A percentile compares a stretch with the other conserved stretches of the same genome.
phyloP scores from a whole-genome alignment of 495 filamentous ascomycete species.

The Polyplosphaeria fusca region DNA sequence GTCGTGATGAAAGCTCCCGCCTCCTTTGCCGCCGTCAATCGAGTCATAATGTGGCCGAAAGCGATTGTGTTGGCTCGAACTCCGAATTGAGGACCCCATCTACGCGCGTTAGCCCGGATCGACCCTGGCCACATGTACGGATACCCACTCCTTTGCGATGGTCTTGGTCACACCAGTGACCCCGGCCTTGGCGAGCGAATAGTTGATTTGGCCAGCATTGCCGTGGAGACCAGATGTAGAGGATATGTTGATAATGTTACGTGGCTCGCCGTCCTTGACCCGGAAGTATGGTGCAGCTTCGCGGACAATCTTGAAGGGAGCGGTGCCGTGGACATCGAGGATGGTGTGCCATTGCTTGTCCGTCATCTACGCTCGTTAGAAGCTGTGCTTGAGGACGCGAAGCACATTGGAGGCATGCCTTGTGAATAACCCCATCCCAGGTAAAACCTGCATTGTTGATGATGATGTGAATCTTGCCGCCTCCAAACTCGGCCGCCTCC shows the following conservation, averaged over 20 bases:
- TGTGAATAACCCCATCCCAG: constrained; percentile 89
- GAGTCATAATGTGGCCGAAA: constrained; percentile 74
- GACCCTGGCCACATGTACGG: not conserved
- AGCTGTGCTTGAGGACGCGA: not conserved
- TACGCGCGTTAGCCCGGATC: not conserved
- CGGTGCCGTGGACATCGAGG: constrained; percentile 72
- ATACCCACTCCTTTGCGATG: constrained; percentile 69
- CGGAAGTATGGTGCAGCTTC: constrained; percentile 81
- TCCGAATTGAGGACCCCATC: constrained; percentile 78
- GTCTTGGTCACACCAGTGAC: constrained; percentile 76
- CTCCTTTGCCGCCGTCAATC: constrained; percentile 78
- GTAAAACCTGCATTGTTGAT: constrained; percentile 89
- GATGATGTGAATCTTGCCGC: constrained; percentile 82
- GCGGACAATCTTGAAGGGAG: constrained; percentile 76
- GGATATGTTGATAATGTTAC: constrained; percentile 77
- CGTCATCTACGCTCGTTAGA: constrained; percentile 56
- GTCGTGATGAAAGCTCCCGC: constrained; percentile 71
- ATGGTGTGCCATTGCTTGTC: constrained; percentile 92
- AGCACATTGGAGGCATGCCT: constrained; percentile 42
- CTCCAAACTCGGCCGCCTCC: constrained; percentile 72
- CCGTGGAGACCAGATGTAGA: constrained; percentile 76
- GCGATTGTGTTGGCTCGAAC: constrained; percentile 81
- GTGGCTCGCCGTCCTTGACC: constrained; percentile 73
- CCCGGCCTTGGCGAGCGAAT: constrained; percentile 77
- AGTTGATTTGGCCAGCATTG: constrained; percentile 84